phyloP scores from a whole-genome alignment of 768 basidiomycete genomes.

The Boletus subcaerulescens region DNA sequence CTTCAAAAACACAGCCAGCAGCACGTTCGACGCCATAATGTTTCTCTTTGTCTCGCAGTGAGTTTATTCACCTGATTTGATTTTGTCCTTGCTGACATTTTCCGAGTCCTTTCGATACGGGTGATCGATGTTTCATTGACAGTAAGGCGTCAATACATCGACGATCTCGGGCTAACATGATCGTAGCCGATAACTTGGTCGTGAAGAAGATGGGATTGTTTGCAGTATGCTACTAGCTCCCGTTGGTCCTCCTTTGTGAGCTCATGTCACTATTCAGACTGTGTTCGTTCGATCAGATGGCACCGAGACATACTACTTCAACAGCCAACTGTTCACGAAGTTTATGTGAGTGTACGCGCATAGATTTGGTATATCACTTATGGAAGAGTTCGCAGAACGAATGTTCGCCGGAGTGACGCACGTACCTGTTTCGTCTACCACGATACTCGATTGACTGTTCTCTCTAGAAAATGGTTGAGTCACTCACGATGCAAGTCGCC shows the following conservation, averaged over 20 bases:
- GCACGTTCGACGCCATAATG: conserved; percentile 77
- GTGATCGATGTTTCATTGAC: conserved; percentile 78
- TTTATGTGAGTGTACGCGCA: conserved; percentile 54
- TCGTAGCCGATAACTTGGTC: conserved; percentile 58
- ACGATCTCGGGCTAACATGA: conserved; percentile 6
- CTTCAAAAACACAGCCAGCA: conserved; percentile 72
- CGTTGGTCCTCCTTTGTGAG: neutral
- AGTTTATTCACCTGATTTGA: conserved; percentile 28
- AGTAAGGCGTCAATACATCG: conserved; percentile 31
- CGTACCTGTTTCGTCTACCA: conserved; percentile 17
- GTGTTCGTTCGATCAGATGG: conserved; percentile 71
- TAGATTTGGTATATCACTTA: neutral
- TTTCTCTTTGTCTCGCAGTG: conserved; percentile 83
- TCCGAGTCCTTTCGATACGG: conserved; percentile 71
- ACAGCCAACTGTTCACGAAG: conserved; percentile 69
- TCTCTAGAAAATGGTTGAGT: conserved; percentile 63
- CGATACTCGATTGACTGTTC: conserved; percentile 9
- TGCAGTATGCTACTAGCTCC: conserved; percentile 43
- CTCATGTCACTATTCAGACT: conserved; percentile 39
- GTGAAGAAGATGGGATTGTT: conserved; percentile 83
- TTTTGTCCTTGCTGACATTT: conserved; percentile 1
- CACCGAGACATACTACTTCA: conserved; percentile 79
- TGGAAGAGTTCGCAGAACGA: conserved; percentile 44
- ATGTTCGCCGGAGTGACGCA: conserved; percentile 70
- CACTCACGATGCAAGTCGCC: conserved; percentile 63